phyloP scores from a whole-genome alignment of 2,329 filamentous ascomycete species.

The Tympanopsis confertula region DNA sequence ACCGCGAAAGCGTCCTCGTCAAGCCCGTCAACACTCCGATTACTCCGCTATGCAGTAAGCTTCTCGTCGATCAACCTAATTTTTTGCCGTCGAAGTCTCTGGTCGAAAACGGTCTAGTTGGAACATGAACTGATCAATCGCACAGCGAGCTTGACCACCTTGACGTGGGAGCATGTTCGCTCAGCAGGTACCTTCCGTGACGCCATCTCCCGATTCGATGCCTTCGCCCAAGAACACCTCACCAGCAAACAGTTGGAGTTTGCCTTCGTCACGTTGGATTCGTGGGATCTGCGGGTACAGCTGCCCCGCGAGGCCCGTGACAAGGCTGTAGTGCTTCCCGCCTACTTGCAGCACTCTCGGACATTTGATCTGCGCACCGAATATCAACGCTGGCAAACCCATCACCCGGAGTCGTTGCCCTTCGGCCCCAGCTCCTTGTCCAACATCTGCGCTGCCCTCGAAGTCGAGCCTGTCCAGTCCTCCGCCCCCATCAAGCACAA shows the following conservation, averaged over 20 bases:
- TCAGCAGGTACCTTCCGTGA: conserved; percentile 95
- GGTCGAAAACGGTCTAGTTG: no score
- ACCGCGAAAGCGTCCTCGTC: conserved; percentile 90
- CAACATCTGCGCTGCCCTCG: conserved; percentile 95
- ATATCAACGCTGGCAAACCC: conserved; percentile 96
- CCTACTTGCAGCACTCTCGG: conserved; percentile 93
- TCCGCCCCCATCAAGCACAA: conserved; percentile 99
- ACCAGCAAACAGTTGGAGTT: conserved; percentile 88
- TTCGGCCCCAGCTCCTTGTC: conserved; percentile 91
- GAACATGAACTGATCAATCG: no score
- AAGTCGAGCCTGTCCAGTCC: conserved; percentile 94
- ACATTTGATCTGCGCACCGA: conserved; percentile 95
- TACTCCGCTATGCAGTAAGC: conserved; percentile 96
- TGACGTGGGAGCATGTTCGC: conserved; percentile 98
- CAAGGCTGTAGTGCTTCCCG: conserved; percentile 91
- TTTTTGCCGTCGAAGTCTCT: conserved; percentile 2
- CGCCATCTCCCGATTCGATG: conserved; percentile 87
- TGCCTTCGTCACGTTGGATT: conserved; percentile 94
- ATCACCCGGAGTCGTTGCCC: conserved; percentile 92
- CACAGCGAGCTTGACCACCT: conserved; percentile 83
- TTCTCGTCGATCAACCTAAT: conserved; percentile 6
- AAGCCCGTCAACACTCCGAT: conserved; percentile 98
- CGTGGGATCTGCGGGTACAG: conserved; percentile 96
- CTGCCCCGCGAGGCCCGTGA: conserved; percentile 93
- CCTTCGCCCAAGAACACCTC: conserved; percentile 85